A percentile compares a stretch with the other conserved stretches of the same genome.
Evolutionary conservation across 495 filamentous ascomycete species (phyloP).

Genomic region (Penicillium silybi): DNA sequence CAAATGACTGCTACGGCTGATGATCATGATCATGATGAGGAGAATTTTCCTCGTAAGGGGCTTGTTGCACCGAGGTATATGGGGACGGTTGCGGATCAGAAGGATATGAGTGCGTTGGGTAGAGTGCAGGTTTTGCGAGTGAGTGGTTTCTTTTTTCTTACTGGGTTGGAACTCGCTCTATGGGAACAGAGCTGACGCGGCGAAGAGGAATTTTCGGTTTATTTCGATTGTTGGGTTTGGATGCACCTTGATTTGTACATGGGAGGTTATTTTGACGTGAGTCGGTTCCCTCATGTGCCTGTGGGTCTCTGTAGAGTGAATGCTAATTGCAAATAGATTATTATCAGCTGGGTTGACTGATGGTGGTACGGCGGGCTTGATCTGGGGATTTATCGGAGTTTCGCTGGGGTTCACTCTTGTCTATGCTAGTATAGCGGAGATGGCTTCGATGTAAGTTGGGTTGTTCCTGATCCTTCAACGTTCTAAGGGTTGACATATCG

Average conservation of each 20-base stretch:
- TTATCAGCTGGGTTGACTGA: conserved; percentile 45
- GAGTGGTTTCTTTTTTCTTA: conserved; percentile 8
- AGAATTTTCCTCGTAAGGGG: conserved; percentile 23
- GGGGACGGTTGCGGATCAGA: conserved; percentile 36
- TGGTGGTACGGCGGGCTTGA: conserved; percentile 54
- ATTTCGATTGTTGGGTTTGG: conserved; percentile 47
- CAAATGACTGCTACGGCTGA: conserved; percentile 9
- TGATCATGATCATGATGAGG: conserved; percentile 14
- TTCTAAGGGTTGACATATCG: background rate
- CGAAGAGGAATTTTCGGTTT: conserved; percentile 47
- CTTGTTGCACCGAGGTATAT: conserved; percentile 37
- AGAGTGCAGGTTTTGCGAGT: conserved; percentile 43
- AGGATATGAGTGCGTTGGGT: conserved; percentile 43
- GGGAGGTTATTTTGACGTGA: conserved; percentile 46
- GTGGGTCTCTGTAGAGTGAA: background rate
- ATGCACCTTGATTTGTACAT: conserved; percentile 43
- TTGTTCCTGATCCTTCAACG: background rate
- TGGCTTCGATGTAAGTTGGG: conserved; percentile 50
- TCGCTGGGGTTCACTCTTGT: conserved; percentile 45
- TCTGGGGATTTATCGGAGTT: conserved; percentile 53
- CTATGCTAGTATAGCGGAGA: conserved; percentile 50
- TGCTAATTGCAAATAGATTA: conserved; percentile 20
- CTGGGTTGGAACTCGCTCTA: background rate
- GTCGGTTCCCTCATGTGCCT: conserved; percentile 3
- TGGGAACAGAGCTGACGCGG: background rate